phyloP scores from a whole-genome alignment of 148 eudicot genomes.

The Simmondsia chinensis region DNA sequence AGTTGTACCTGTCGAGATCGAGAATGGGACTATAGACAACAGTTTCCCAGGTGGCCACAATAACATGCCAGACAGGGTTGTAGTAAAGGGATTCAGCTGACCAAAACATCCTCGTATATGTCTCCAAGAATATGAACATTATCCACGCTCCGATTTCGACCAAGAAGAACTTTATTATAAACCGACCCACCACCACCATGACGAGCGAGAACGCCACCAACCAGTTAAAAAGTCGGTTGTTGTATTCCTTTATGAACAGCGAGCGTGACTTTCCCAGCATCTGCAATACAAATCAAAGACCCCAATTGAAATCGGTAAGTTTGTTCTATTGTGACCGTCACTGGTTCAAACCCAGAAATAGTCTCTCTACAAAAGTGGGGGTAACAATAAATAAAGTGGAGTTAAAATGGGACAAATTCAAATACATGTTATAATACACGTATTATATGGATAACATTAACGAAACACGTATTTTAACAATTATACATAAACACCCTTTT shows the following conservation, averaged over 20 bases:
- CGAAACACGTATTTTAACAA: too few species aligned
- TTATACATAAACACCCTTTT: too few species aligned
- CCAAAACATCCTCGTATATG: conserved; percentile 98
- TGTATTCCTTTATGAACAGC: conserved; percentile 85
- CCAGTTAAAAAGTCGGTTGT: conserved; percentile 93
- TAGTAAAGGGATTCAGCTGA: conserved; percentile 95
- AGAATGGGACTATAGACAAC: conserved; percentile 86
- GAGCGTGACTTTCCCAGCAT: conserved; percentile 86
- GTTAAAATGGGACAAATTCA: too few species aligned
- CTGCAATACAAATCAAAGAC: conserved; percentile 66
- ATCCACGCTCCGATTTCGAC: conserved; percentile 94
- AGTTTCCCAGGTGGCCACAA: conserved; percentile 85
- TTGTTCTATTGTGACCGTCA: too few species aligned
- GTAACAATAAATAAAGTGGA: too few species aligned
- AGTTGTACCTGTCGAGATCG: conserved; percentile 85
- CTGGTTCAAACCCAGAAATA: too few species aligned
- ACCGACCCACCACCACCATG: conserved; percentile 91
- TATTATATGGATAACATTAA: too few species aligned
- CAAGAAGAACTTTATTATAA: conserved; percentile 70
- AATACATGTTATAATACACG: too few species aligned
- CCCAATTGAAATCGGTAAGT: too few species aligned
- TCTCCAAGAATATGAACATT: conserved; percentile 92
- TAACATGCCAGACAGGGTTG: conserved; percentile 87
- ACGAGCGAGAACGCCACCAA: conserved; percentile 86
- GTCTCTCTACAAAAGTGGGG: too few species aligned